phyloP scores from a whole-genome alignment of 2,329 filamentous ascomycete genomes.

The Arthrobotrys conoides region DNA sequence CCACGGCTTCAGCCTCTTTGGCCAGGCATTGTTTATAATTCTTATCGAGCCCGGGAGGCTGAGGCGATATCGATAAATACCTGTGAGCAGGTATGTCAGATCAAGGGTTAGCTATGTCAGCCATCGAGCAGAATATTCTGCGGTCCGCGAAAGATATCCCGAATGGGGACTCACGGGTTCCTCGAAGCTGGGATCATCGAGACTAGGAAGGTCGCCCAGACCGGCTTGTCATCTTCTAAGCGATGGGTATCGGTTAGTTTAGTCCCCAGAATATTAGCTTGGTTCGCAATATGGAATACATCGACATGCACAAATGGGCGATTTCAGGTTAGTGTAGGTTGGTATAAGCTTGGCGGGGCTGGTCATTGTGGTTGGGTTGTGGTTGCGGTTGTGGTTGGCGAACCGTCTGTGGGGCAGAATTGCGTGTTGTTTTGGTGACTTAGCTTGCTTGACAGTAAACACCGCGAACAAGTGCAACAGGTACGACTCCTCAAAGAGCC shows the following conservation, averaged over 20 bases:
- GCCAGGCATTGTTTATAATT: conserved; percentile 14
- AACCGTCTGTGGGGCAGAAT: conserved; percentile 3
- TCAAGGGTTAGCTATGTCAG: conserved; percentile 33
- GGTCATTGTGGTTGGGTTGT: no score
- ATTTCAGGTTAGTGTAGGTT: not conserved
- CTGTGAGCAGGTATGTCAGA: conserved; percentile 41
- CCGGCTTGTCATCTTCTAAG: conserved; percentile 16
- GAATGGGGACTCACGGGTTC: conserved; percentile 18
- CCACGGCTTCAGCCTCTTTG: conserved; percentile 45
- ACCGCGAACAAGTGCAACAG: not conserved
- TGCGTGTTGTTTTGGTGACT: conserved; percentile 38
- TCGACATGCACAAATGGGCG: not conserved
- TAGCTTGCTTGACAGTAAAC: conserved; percentile 3
- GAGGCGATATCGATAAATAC: conserved; percentile 53
- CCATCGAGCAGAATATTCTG: conserved; percentile 36
- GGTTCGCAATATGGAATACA: not conserved
- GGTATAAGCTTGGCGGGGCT: not conserved
- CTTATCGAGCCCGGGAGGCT: conserved; percentile 40
- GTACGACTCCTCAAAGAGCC: not conserved
- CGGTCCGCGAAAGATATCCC: conserved; percentile 19
- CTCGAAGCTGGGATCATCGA: conserved; percentile 14
- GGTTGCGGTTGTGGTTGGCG: conserved; percentile 11
- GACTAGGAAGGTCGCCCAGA: conserved; percentile 6
- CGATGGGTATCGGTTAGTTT: conserved; percentile 1
- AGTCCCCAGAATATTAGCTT: not conserved